Conservation (phyloP, 2,329 filamentous ascomycete species). For the Stemphylium beticola region DNA sequence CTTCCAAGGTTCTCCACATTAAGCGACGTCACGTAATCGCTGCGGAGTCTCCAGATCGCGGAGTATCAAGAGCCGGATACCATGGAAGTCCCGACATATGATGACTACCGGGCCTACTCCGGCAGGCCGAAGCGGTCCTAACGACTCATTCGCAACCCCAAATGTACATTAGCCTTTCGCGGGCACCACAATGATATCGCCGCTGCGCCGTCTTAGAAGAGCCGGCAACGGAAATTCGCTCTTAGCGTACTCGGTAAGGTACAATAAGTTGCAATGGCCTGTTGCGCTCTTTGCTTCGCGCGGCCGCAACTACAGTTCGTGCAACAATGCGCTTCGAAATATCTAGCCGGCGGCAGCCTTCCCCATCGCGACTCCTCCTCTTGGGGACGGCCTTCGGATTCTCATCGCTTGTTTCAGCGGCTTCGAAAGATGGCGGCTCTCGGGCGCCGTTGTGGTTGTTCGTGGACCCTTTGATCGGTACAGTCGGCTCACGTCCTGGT, state of each 20-base stretch:
- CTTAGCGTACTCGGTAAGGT: not conserved
- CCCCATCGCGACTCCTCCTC: not conserved
- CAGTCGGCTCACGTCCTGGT: constrained; percentile 47
- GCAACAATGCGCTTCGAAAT: not conserved
- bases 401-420: not conserved
- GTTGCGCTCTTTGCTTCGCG: not conserved
- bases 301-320: not conserved
- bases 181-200: not conserved
- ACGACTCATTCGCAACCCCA: not conserved
- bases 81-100: not conserved
- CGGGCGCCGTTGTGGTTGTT: not conserved
- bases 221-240: not conserved
- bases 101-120: not conserved
- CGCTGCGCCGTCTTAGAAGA: not conserved
- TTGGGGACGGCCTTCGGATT: not conserved
- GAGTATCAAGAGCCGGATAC: not conserved
- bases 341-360: not conserved
- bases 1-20: not conserved
- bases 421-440: not conserved
- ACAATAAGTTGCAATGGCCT: not conserved
- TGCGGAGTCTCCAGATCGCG: not conserved
- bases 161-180: not conserved
- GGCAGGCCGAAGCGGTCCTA: not conserved
- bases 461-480: constrained; percentile 52
- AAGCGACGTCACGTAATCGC: not conserved